These are phyloP conservation scores for Coemansia asiatica DNA, from an alignment of 192 early-diverging fungal species.

Conservation along the genomic window DNA sequence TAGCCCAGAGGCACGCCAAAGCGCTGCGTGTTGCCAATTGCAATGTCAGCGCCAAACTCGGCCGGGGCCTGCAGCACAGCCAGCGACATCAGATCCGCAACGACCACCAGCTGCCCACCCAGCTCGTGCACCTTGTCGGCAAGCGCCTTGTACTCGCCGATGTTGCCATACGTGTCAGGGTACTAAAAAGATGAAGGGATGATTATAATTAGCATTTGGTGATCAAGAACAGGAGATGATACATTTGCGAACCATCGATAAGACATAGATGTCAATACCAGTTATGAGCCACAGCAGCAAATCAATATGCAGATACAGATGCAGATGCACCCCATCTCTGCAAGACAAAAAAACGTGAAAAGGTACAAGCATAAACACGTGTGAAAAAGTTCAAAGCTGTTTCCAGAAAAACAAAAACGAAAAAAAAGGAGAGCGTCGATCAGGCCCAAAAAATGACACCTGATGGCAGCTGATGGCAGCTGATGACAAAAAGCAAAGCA, in stretches of 20 bases:
- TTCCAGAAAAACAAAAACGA: neutral
- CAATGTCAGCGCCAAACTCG: slow-evolving; percentile 98
- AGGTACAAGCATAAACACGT: neutral
- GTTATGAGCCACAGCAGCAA: too few relatives aligned
- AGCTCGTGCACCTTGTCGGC: slow-evolving; percentile 74
- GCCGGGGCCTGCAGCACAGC: slow-evolving; percentile 89
- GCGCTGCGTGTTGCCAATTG: slow-evolving; percentile 94
- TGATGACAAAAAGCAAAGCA: neutral
- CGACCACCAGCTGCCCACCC: slow-evolving; percentile 86
- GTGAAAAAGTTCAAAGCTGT: neutral
- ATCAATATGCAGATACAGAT: too few relatives aligned
- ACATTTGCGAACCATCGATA: slow-evolving; percentile 18
- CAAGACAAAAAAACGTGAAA: too few relatives aligned
- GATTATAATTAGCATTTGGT: neutral
- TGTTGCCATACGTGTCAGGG: slow-evolving; percentile 84
- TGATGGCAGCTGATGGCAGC: neutral
- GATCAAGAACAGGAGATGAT: slow-evolving; percentile 5
- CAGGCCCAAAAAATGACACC: neutral
- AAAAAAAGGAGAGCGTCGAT: slow-evolving; percentile 2
- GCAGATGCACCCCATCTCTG: too few relatives aligned
- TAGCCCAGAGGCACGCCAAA: slow-evolving; percentile 99
- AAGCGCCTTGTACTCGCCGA: slow-evolving; percentile 81
- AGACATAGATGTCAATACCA: neutral
- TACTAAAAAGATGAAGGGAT: slow-evolving; percentile 85
- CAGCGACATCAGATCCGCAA: slow-evolving; percentile 91